Conservation (phyloP, 768 basidiomycete species). For the Amanita rubescens region DNA sequence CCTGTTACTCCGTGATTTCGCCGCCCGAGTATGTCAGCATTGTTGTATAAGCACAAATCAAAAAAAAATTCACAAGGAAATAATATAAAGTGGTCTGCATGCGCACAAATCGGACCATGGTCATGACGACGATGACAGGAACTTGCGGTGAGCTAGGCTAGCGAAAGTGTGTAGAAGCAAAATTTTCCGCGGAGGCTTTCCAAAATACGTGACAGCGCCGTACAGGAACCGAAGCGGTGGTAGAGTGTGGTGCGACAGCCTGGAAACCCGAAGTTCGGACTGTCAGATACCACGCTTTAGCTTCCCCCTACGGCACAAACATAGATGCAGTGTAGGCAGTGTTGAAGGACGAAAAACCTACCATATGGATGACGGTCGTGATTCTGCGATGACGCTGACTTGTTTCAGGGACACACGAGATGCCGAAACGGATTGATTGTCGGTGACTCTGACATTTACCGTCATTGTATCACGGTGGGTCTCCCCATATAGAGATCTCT, state of each 20-base stretch:
- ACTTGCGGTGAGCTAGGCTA: too few relatives aligned
- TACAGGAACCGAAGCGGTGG: neutral
- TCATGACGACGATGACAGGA: too few relatives aligned
- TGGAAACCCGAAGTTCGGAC: neutral
- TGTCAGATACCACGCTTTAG: neutral
- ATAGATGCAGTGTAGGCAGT: neutral
- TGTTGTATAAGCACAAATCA: neutral
- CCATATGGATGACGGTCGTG: neutral
- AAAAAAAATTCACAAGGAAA: neutral
- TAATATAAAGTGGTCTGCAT: neutral
- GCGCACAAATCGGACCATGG: neutral
- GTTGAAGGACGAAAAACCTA: neutral
- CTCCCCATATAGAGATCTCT: slow-evolving; percentile 1
- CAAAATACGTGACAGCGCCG: neutral
- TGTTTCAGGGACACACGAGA: neutral
- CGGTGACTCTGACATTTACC: slow-evolving; percentile 3
- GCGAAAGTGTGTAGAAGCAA: too few relatives aligned
- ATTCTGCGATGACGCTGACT: neutral
- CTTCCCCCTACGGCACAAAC: neutral
- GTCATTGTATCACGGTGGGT: neutral
- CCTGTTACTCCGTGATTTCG: neutral
- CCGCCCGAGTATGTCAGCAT: neutral
- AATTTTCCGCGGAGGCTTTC: too few relatives aligned
- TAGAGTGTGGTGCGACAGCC: neutral
- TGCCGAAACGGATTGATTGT: neutral